Base-by-base conservation (phyloP, 805 yeast species). In the Lachancea dasiensis region DNA sequence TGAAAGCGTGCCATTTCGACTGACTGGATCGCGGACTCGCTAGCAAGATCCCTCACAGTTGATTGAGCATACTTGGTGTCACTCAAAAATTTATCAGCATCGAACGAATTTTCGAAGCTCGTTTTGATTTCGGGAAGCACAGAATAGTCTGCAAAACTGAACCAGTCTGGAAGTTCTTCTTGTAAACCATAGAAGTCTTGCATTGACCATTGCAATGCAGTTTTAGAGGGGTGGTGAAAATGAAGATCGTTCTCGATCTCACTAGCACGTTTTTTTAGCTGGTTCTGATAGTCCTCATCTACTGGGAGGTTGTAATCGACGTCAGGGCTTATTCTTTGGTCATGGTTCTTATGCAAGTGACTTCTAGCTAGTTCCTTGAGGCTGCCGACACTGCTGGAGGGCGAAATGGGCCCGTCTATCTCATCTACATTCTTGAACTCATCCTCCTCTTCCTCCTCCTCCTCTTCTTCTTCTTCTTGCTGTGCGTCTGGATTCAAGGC, bases 151-250 rank as follows among this genome's bases (percentile, higher is more conserved):
- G 56, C 46, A 1, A 51, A 27, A 2, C 63, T 49, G 45, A 70
- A 73, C 78, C 78, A 73, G 25, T 69, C 68, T 7, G 65, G 62
- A 11, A 73, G 34, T 44, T 77, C 82, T 1, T 55, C 54, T 10
- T 44, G 41, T 13, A 73, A 52, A 1, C 51, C 40, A 9, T 63
- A 59, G 1, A 52, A 48, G 34, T 72, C 75, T 4, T 52, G 32
- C 40, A 63, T 65, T 3, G 58, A 51, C 58, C 72, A 79, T 5
- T 66, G 58, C 5, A 77, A 52, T 19, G 63, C 64, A 0, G 79
- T 75, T 38, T 57, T 61, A 11, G 65, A 52, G 1, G 58, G 40
- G 1, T 58, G 51, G 10, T 57, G 61, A 27, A 59, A 51, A 20
- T 15, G 38, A 6, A 49, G 29, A 5, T 41, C 48, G 9, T 48